A percentile compares a stretch with the other conserved stretches of the same genome.
Conservation (phyloP, 1,284 basidiomycete genomes). For the Ceratobasidium papillatum region DNA sequence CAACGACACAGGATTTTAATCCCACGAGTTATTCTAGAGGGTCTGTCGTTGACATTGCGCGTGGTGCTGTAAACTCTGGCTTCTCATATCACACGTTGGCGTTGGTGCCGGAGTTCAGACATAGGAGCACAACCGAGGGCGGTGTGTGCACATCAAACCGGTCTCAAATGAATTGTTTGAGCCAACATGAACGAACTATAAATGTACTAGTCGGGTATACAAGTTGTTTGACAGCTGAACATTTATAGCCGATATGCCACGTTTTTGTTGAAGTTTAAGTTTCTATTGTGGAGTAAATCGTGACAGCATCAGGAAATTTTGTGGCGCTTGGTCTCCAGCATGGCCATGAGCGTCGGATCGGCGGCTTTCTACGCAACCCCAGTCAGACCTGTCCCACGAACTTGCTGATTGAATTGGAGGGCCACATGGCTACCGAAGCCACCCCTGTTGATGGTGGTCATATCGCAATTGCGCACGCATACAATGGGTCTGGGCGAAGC, state of each 20-base stretch:
- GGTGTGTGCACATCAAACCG: slow-evolving; percentile 4
- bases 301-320: not conserved
- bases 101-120: slow-evolving; percentile 7
- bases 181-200: not conserved
- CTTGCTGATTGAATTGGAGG: slow-evolving; percentile 15
- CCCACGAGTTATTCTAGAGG: not conserved
- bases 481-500: not conserved
- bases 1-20: not conserved
- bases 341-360: slow-evolving; percentile 9
- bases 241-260: not conserved
- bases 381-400: slow-evolving; percentile 16
- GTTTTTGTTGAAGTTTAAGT: not conserved
- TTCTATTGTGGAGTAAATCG: slow-evolving; percentile 13
- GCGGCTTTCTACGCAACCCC: not conserved
- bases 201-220: not conserved
- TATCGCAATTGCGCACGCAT: slow-evolving; percentile 23
- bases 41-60: not conserved
- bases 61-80: not conserved
- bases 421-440: slow-evolving; percentile 35
- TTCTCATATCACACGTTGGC: slow-evolving; percentile 8
- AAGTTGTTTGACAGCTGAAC: not conserved
- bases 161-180: not conserved
- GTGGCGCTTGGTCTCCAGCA: not conserved
- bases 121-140: not conserved
- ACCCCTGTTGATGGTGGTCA: slow-evolving; percentile 21